Conservation (phyloP, 2,329 filamentous ascomycete genomes). For the Chaetomium sp. region DNA sequence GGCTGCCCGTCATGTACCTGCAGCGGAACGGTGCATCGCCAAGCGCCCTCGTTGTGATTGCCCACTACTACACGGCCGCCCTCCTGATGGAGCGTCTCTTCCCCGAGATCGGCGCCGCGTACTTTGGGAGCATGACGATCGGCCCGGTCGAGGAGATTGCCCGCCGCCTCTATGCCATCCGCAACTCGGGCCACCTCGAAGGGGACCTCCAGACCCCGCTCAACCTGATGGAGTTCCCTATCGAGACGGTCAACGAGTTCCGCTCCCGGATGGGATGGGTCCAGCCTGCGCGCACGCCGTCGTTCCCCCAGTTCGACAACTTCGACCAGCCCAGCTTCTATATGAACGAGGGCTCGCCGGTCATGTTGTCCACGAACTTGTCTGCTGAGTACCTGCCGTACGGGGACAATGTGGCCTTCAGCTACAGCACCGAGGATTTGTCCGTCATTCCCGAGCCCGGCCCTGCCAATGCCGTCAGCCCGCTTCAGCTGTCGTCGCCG, state of each 20-base stretch:
- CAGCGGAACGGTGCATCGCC: slow-evolving; percentile 75
- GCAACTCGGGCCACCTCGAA: slow-evolving; percentile 58
- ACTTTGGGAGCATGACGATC: slow-evolving; percentile 80
- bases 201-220: slow-evolving; percentile 63
- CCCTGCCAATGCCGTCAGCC: slow-evolving; percentile 53
- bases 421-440: slow-evolving; percentile 65
- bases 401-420: slow-evolving; percentile 58
- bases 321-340: slow-evolving; percentile 60
- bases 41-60: slow-evolving; percentile 78
- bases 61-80: slow-evolving; percentile 88
- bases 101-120: slow-evolving; percentile 85
- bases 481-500: slow-evolving; percentile 59
- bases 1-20: slow-evolving; percentile 84
- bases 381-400: slow-evolving; percentile 54
- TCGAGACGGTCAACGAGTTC: slow-evolving; percentile 69
- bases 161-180: slow-evolving; percentile 70
- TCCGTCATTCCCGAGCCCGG: slow-evolving; percentile 56
- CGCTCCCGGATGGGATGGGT: slow-evolving; percentile 69
- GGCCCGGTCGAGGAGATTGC: slow-evolving; percentile 85
- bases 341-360: slow-evolving; percentile 46
- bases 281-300: slow-evolving; percentile 59
- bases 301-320: slow-evolving; percentile 62
- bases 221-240: slow-evolving; percentile 71
- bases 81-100: slow-evolving; percentile 88
- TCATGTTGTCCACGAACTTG: slow-evolving; percentile 46